Base-by-base conservation (phyloP, 2,329 filamentous ascomycete species). In the Salinomyces thailandicus region DNA sequence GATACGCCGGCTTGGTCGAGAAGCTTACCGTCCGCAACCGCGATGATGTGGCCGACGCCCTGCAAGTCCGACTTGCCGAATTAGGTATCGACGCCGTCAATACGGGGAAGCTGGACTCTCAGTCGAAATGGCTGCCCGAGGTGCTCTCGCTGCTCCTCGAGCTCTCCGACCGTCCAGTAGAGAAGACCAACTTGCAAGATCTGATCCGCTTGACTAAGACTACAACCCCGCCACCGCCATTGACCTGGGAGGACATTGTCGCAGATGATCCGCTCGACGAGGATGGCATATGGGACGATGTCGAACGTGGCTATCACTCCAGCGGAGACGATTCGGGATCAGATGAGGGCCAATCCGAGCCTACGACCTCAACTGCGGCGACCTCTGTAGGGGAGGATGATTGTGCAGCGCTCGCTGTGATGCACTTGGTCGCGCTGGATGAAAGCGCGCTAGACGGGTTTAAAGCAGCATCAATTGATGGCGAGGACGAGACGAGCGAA, bases 181-280 rank as follows among this genome's bases (percentile, higher is more conserved):
- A 79, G 35, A 79, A 85, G 35, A 75, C 83, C 0, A 72, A 66
- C 3, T 61, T 89, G 1, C 67, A 72, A 27, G 72, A 77, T 43
- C 67, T 45, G 2, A 30, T 41, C 9, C n/a, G 7, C 3, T n/a
- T 39, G 3, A 34, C 18, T 5, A 26, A 36, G 9, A 11, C 35
- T 16, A n/a, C 15, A 2, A 13, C 31, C 4, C 18, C 28, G 4
- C 31, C 39, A 16, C 17, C 34, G 2, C 57, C 63, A 11, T 58
- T 93, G 36, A 81, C 72, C 15, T 95, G 87, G 87, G 72, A 78
- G 36, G 80, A 93, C 22, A 78, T 95, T 35, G 71, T 85, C 32
- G 71, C 67, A 6, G 79, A 89, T 34, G 85, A 91, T 46, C 77
- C 81, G 2, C 79, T 85, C 59, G 74, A 75, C 15, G 66, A 85